Evolutionary conservation across 176 grass and related monocot genomes (phyloP).

Genomic region (Poa annua): DNA sequence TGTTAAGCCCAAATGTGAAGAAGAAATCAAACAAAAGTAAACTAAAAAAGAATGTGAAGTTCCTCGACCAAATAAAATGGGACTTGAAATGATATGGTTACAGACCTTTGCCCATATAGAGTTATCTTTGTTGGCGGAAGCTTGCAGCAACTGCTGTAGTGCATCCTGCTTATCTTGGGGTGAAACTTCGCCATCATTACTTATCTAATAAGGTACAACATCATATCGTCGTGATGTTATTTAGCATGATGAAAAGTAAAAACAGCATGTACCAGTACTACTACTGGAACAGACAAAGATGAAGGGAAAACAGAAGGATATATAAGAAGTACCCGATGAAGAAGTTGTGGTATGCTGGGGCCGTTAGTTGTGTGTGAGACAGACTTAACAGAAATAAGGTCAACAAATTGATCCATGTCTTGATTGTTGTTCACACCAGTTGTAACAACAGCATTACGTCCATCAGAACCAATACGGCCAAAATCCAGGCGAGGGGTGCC

Average conservation of each 20-base stretch:
- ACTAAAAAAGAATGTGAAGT: not conserved
- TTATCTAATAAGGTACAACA: conserved; percentile 49
- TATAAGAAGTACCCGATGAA: conserved; percentile 64
- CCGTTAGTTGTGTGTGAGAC: conserved; percentile 37
- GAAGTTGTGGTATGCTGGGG: conserved; percentile 80
- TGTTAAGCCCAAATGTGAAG: conserved; percentile 22
- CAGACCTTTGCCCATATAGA: conserved; percentile 87
- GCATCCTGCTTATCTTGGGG: conserved; percentile 57
- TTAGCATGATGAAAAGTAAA: conserved; percentile 11
- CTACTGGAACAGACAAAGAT: conserved; percentile 5
- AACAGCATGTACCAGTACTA: conserved; percentile 21
- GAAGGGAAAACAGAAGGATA: conserved; percentile 22
- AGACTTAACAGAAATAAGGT: conserved; percentile 46
- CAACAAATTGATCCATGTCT: conserved; percentile 44
- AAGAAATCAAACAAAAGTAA: not conserved
- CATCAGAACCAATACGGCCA: conserved; percentile 48
- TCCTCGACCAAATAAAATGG: conserved; percentile 10
- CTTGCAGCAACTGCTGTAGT: conserved; percentile 71
- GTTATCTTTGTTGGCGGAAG: conserved; percentile 61
- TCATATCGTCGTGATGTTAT: not conserved
- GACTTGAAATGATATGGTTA: conserved; percentile 10
- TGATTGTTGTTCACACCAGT: conserved; percentile 43
- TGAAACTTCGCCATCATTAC: conserved; percentile 59
- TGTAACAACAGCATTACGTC: conserved; percentile 38
- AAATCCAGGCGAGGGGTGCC: conserved; percentile 70